Percentiles rank a stretch among this genome's conserved stretches.
phyloP scores from a whole-genome alignment of 257 asterid genomes.

The Nicotiana otophora region DNA sequence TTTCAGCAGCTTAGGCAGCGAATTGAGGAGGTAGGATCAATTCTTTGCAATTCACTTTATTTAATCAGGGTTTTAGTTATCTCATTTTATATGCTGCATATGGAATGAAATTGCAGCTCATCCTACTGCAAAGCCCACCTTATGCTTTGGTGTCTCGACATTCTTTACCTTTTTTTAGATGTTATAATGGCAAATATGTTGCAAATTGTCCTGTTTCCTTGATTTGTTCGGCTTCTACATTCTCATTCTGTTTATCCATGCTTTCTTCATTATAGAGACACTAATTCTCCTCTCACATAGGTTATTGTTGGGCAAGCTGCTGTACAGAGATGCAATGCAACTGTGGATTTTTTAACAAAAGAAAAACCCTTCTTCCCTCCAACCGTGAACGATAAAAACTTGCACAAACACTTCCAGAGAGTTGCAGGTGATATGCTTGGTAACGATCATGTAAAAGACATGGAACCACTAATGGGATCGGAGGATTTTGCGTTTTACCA shows the following conservation, averaged over 20 bases:
- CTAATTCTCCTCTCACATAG: constrained; percentile 28
- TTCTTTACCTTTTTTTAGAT: background rate
- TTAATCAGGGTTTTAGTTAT: background rate
- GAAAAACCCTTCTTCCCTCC: constrained; percentile 65
- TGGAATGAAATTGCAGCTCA: background rate
- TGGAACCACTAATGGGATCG: constrained; percentile 73
- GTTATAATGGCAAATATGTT: background rate
- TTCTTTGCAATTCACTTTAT: background rate
- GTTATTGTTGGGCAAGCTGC: constrained; percentile 78
- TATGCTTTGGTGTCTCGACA: background rate
- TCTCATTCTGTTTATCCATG: background rate
- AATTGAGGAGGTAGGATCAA: constrained; percentile 58
- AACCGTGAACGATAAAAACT: constrained; percentile 45
- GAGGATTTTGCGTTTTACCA: constrained; percentile 84
- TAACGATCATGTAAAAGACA: constrained; percentile 31
- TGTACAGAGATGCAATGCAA: constrained; percentile 90
- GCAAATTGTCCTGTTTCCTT: background rate
- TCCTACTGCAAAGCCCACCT: background rate
- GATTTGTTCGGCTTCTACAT: background rate
- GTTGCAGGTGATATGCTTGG: constrained; percentile 77
- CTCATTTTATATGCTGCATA: background rate
- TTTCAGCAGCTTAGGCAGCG: constrained; percentile 58
- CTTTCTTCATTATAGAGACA: background rate
- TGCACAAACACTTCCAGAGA: constrained; percentile 49
- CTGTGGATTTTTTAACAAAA: constrained; percentile 37